These are phyloP conservation scores for Orbilia javanica DNA, from an alignment of 2,329 filamentous ascomycete genomes.

Conservation along the genomic window DNA sequence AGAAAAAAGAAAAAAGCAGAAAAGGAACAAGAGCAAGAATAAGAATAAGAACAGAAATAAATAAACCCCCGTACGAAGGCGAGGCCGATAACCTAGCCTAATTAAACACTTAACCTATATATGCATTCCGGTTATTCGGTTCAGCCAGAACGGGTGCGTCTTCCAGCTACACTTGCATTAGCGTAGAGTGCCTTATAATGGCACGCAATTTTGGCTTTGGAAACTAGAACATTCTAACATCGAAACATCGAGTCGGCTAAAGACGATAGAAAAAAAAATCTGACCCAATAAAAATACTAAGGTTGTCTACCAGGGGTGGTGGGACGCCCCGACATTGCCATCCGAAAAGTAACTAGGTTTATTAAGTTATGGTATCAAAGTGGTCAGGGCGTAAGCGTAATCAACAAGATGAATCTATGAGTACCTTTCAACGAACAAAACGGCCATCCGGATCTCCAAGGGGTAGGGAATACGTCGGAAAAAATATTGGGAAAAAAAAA, in stretches of 20 bases:
- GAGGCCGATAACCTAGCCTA: slow-evolving; percentile 17
- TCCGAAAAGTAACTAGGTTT: background rate
- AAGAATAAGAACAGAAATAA: background rate
- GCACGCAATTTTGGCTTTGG: background rate
- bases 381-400: background rate
- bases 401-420: slow-evolving; percentile 8
- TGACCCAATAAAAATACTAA: background rate
- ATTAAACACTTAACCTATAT: slow-evolving; percentile 15
- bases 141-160: slow-evolving; percentile 46
- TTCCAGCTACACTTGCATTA: background rate
- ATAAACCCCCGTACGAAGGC: no score
- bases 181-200: background rate
- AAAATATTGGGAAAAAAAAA: background rate
- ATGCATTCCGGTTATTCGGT: slow-evolving; percentile 40
- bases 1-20: background rate
- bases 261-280: background rate
- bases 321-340: background rate
- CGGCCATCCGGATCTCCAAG: slow-evolving; percentile 7
- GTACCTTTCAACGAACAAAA: background rate
- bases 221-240: background rate
- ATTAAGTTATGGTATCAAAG: background rate
- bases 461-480: background rate
- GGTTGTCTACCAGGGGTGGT: background rate
- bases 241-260: background rate
- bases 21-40: background rate